Evolutionary conservation across 129 eudicot genomes (phyloP), one percentile per base, ranked within the genome.

Genomic region (Pittosporum tobira): DNA sequence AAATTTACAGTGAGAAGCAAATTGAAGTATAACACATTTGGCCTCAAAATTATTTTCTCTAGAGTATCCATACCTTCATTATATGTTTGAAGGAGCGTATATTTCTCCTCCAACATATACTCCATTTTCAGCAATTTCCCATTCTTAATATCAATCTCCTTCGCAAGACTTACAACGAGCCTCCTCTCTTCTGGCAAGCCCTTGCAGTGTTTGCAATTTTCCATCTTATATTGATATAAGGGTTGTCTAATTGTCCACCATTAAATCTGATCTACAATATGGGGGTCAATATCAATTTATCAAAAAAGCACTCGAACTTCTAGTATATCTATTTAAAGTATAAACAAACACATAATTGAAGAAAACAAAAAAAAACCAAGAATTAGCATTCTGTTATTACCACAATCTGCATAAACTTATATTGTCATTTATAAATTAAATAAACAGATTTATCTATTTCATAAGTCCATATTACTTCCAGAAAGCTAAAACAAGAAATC

Each of bases 91-190:
- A 55, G 22, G 44, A 26, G 26, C 18, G 26, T 10, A 19, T 55
- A 26, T 55, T 14, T 55, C 45, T 19, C 27, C 6, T 55, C 27
- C 27, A 10, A 25, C 45, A 11, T 12, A 21, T 38, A 0, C 61
- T 30, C 61, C n/a, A 55, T 55, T 30, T 31, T 38, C 13, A 55
- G 20, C 25, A 55, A 31, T 29, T 31, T 55, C 26, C 27, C 61
- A 55, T 55, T 55, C 20, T 55, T 55, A 2, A 29, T 18, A 31
- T 55, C 61, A 6, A 55, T 55, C 44, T 55, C 44, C 61, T 22
- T 55, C 19, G 61, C 43, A 4, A 55, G 38, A 5, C 19, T 2
- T 11, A 55, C 14, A 55, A 55, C 61, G 11, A 55, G 61, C 16
- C 11, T n/a, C 25, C 26, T 26, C 26, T 21, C 61, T 31, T 19